phyloP scores from a whole-genome alignment of 306 rosid species.

The Castanea sativa region DNA sequence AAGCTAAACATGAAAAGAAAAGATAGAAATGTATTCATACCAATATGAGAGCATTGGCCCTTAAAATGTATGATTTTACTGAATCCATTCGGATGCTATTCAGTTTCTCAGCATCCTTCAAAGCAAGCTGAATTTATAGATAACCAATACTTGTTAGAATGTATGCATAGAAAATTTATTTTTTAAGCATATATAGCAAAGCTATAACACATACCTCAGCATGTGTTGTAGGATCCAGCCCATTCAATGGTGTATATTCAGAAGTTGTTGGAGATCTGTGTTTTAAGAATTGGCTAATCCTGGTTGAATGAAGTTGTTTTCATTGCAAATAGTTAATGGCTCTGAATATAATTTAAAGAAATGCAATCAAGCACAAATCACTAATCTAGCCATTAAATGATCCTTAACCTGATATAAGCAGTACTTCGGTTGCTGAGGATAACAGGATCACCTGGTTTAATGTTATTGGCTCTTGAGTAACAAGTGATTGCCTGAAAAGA shows the following conservation, averaged over 20 bases:
- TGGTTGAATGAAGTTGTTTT: constrained; percentile 33
- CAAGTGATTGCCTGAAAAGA: constrained; percentile 71
- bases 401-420: constrained; percentile 75
- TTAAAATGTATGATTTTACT: constrained; percentile 69
- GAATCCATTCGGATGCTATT: constrained; percentile 47
- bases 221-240: constrained; percentile 93
- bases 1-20: not conserved
- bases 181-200: constrained; percentile 20
- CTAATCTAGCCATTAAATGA: constrained; percentile 5
- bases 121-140: constrained; percentile 68
- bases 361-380: not conserved
- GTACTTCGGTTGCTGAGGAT: constrained; percentile 79
- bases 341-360: not conserved
- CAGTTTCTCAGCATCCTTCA: constrained; percentile 90
- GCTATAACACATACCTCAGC: constrained; percentile 66
- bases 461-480: constrained; percentile 80
- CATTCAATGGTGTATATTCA: constrained; percentile 75
- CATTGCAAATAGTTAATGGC: constrained; percentile 21
- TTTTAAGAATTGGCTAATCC: constrained; percentile 71
- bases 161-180: constrained; percentile 2
- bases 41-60: constrained; percentile 69
- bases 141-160: constrained; percentile 8
- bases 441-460: constrained; percentile 75
- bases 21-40: constrained; percentile 37
- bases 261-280: constrained; percentile 72